Evolutionary conservation across 805 yeast species (phyloP).

Genomic region (Candida easanensis): DNA sequence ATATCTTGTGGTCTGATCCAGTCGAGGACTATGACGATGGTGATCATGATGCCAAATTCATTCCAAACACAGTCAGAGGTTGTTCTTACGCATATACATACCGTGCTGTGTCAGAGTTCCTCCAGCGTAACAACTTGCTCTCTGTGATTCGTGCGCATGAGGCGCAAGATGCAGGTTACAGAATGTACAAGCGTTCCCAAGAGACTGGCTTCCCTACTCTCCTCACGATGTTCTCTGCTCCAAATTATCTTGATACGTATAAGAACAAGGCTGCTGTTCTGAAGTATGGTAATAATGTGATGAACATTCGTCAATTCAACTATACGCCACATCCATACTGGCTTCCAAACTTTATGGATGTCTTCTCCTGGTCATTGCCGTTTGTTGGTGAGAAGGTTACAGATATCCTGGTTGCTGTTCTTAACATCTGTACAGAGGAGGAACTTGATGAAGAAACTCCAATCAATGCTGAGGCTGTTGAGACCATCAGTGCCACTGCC

Average conservation of each 20-base stretch:
- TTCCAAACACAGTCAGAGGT: conserved; percentile 76
- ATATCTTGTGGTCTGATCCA: conserved; percentile 95
- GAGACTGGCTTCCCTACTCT: conserved; percentile 87
- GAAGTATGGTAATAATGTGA: conserved; percentile 85
- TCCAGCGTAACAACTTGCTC: conserved; percentile 72
- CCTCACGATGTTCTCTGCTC: conserved; percentile 91
- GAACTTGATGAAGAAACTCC: conserved; percentile 79
- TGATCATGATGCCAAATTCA: conserved; percentile 46
- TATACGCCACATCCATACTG: conserved; percentile 93
- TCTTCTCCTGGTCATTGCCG: conserved; percentile 95
- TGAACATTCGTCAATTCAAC: conserved; percentile 95
- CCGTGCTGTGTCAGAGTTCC: conserved; percentile 68
- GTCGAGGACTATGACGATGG: conserved; percentile 81
- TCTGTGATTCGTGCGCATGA: conserved; percentile 95
- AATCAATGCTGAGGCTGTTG: conserved; percentile 29
- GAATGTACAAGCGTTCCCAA: conserved; percentile 86
- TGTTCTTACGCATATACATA: conserved; percentile 90
- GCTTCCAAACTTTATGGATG: conserved; percentile 96
- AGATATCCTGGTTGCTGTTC: conserved; percentile 84
- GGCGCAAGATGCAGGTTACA: conserved; percentile 95
- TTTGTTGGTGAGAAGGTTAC: conserved; percentile 96
- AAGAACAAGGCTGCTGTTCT: conserved; percentile 94
- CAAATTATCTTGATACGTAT: conserved; percentile 88
- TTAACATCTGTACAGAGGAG: conserved; percentile 93
- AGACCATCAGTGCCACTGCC: conserved; percentile 10